Conservation (phyloP, 176 grass and related monocot genomes). For the Hyparrhenia diplandra region DNA sequence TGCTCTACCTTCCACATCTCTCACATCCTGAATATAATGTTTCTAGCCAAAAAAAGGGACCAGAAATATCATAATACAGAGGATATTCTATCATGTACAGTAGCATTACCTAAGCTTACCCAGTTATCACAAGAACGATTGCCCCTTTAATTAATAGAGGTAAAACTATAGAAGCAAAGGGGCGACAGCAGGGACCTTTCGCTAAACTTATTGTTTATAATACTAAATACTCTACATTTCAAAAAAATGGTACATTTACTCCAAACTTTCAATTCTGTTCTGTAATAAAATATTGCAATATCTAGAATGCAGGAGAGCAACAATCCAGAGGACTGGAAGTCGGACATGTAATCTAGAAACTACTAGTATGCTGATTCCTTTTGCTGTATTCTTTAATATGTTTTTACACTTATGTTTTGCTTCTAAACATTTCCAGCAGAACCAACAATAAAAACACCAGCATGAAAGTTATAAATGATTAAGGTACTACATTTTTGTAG, state of each 20-base stretch:
- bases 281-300: slow-evolving; percentile 16
- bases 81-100: not conserved
- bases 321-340: not conserved
- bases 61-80: not conserved
- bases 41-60: not conserved
- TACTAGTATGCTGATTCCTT: slow-evolving; percentile 11
- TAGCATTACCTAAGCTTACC: not conserved
- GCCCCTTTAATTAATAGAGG: not conserved
- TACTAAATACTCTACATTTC: slow-evolving; percentile 4
- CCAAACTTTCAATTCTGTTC: not conserved
- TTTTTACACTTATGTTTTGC: slow-evolving; percentile 5
- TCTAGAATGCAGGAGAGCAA: slow-evolving; percentile 17
- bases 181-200: not conserved
- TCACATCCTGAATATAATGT: not conserved
- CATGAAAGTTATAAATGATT: not conserved
- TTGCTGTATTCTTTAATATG: slow-evolving; percentile 14
- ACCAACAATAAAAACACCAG: slow-evolving; percentile 2
- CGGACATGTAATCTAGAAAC: slow-evolving; percentile 18
- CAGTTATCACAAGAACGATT: not conserved
- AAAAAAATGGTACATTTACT: not conserved
- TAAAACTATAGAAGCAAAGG: not conserved
- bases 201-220: slow-evolving; percentile 12
- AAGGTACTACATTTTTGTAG: not conserved
- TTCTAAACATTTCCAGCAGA: slow-evolving; percentile 15
- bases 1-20: not conserved